Evolutionary conservation across 306 rosid species (phyloP), one percentile per base, ranked within the genome.

Genomic region (Alnus rubra): DNA sequence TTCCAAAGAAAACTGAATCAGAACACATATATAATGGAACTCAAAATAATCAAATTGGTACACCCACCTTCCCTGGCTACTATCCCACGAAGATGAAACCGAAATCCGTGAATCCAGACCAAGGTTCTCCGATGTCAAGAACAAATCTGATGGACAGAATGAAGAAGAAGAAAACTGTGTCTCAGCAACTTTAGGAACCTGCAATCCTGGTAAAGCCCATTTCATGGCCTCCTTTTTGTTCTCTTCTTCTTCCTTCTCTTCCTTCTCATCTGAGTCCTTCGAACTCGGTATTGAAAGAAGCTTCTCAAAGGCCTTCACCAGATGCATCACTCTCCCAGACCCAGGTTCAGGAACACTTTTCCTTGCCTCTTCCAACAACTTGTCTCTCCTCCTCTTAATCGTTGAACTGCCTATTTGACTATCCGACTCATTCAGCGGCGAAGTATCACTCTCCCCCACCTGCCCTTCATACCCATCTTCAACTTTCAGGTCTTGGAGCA

Each of bases 171-270:
- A 87, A 71, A 16, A 73, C 76, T 71, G 86, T 1, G 77, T 62
- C 83, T 89, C 91, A 33, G 31, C 70, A 77, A 54, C 90, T 58
- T 73, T 80, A 5, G 87, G 88, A 79, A 69, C 82, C 28, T 71
- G 97, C 81, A 92, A 80, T 49, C 99, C 99, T 2, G 97, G 97
- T 69, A 96, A 84, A 71, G 98, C 93, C 99, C 98, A 91, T 86
- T 91, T 93, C 84, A 65, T 69, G 11, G 80, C 85, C 82, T 82
- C 86, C 81, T 81, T 74, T 58, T 83, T 75, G 33, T 47, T 80
- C 48, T 82, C 80, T 69, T 35, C 82, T 47, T 47, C 45, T n/a
- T 84, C 69, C 63, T 83, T 44, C 49, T 78, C 87, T 7, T 69
- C 79, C 15, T 85, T 60, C 72, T 74, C 71, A 54, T 83, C 74